These are phyloP conservation scores for Phytophthora pseudosyringae DNA, from an alignment of 352 stramenopile species.

Conservation along the genomic window DNA sequence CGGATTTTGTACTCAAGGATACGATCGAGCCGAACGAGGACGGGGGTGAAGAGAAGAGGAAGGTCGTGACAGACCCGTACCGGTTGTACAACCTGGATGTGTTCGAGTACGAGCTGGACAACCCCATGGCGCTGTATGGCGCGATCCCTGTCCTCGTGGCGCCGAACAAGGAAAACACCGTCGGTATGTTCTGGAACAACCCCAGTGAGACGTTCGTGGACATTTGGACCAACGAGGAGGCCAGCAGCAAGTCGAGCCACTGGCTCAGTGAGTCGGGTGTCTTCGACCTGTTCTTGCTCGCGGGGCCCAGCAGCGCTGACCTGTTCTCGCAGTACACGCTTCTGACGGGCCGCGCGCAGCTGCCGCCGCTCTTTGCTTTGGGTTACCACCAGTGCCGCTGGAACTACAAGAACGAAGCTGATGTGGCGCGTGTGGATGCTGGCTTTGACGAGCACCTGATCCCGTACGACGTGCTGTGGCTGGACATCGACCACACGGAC, in stretches of 20 bases:
- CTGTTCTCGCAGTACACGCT: conserved; percentile 94
- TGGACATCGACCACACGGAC: conserved; percentile 99
- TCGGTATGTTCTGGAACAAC: conserved; percentile 99
- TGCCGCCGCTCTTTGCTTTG: conserved; percentile 97
- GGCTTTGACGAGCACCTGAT: conserved; percentile 98
- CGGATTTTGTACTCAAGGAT: conserved; percentile 93
- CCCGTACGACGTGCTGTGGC: conserved; percentile 99
- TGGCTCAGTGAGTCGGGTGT: conserved; percentile 97
- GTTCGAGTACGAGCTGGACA: conserved; percentile 99
- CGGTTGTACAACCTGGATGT: conserved; percentile 99
- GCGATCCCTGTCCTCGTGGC: conserved; percentile 78
- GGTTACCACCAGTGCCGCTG: conserved; percentile 99
- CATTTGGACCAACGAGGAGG: conserved; percentile 73
- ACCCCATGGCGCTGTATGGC: conserved; percentile 99
- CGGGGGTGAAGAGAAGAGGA: conserved; percentile 27
- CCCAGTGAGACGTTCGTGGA: conserved; percentile 99
- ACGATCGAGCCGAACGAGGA: conserved; percentile 79
- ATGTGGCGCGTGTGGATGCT: conserved; percentile 90
- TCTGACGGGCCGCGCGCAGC: conserved; percentile 91
- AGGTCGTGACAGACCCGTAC: conserved; percentile 93
- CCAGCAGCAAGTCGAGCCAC: conserved; percentile 74
- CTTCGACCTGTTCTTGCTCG: conserved; percentile 97
- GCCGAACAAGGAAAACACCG: conserved; percentile 74
- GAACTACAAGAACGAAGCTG: conserved; percentile 99
- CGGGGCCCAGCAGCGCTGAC: conserved; percentile 81